Evolutionary conservation across 192 early-diverging fungal genomes (phyloP).

Genomic region (Backusella australiensis): DNA sequence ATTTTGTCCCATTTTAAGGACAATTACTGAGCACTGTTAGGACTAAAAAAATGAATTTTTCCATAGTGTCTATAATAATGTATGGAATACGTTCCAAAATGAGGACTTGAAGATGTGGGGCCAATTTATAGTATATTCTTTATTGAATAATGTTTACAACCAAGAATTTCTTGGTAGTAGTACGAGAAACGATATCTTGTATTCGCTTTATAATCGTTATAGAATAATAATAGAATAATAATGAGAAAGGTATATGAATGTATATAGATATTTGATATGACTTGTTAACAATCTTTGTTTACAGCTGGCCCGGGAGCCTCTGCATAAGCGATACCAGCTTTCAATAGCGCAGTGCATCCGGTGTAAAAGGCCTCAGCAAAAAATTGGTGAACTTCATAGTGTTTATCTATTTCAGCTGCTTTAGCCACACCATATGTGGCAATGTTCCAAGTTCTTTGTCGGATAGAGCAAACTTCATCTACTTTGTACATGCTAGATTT

Average conservation of each 20-base stretch:
- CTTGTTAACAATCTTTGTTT: not conserved
- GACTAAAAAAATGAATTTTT: too few relatives aligned
- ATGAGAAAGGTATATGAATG: not conserved
- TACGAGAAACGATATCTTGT: not conserved
- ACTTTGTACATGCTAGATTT: constrained; percentile 36
- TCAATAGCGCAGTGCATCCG: constrained; percentile 44
- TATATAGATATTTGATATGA: not conserved
- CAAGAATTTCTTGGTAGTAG: not conserved
- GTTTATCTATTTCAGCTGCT: constrained; percentile 51
- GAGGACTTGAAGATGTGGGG: too few relatives aligned
- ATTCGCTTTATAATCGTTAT: not conserved
- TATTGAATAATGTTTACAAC: too few relatives aligned
- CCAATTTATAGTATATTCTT: too few relatives aligned
- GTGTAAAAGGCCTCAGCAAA: constrained; percentile 46
- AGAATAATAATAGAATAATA: not conserved
- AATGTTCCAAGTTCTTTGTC: constrained; percentile 49
- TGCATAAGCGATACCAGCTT: constrained; percentile 51
- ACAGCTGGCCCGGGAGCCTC: constrained; percentile 18
- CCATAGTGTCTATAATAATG: too few relatives aligned
- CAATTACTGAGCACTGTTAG: too few relatives aligned
- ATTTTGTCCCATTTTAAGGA: too few relatives aligned
- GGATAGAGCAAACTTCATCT: constrained; percentile 47
- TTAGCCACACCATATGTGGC: constrained; percentile 42
- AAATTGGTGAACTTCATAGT: constrained; percentile 53
- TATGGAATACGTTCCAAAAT: too few relatives aligned